A percentile compares a stretch with the other conserved stretches of the same genome.
phyloP scores from a whole-genome alignment of 1,139 yeast species.

The Zygosaccharomyces sapae region DNA sequence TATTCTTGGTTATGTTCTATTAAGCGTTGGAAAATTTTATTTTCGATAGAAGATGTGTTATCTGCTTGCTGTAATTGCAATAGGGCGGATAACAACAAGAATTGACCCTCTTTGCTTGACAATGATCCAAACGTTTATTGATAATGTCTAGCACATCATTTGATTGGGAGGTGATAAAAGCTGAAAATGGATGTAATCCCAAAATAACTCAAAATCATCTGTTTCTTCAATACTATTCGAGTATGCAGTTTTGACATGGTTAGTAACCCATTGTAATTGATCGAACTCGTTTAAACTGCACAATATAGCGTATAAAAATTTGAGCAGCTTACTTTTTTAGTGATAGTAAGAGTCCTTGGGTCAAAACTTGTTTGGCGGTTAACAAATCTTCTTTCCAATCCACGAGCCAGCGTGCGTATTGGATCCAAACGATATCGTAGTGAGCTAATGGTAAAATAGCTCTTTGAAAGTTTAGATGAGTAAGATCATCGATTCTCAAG shows the following conservation, averaged over 20 bases:
- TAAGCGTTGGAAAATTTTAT: slow-evolving; percentile 23
- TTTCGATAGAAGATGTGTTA: slow-evolving; percentile 24
- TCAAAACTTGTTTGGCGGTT: slow-evolving; percentile 27
- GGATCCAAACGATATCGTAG: slow-evolving; percentile 33
- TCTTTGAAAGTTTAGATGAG: slow-evolving; percentile 33
- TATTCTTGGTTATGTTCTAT: slow-evolving; percentile 19
- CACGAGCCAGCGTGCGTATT: slow-evolving; percentile 34
- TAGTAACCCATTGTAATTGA: slow-evolving; percentile 17
- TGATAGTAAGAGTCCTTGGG: slow-evolving; percentile 22
- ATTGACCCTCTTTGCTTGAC: slow-evolving; percentile 21
- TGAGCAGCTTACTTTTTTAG: slow-evolving; percentile 26
- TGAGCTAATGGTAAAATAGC: slow-evolving; percentile 31
- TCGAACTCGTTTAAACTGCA: slow-evolving; percentile 24
- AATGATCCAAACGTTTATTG: slow-evolving; percentile 20
- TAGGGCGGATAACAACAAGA: slow-evolving; percentile 20
- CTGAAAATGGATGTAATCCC: slow-evolving; percentile 30
- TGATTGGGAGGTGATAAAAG: slow-evolving; percentile 19
- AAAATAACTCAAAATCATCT: slow-evolving; percentile 30
- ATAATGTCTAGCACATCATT: slow-evolving; percentile 17
- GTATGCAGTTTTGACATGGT: slow-evolving; percentile 16
- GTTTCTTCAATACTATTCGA: slow-evolving; percentile 19
- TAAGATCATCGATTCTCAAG: slow-evolving; percentile 20
- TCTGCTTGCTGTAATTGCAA: slow-evolving; percentile 26
- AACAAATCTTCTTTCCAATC: slow-evolving; percentile 22
- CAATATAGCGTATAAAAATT: slow-evolving; percentile 22